These are phyloP conservation scores for Hysterangium stoloniferum DNA, from an alignment of 768 basidiomycete genomes.

Conservation along the genomic window DNA sequence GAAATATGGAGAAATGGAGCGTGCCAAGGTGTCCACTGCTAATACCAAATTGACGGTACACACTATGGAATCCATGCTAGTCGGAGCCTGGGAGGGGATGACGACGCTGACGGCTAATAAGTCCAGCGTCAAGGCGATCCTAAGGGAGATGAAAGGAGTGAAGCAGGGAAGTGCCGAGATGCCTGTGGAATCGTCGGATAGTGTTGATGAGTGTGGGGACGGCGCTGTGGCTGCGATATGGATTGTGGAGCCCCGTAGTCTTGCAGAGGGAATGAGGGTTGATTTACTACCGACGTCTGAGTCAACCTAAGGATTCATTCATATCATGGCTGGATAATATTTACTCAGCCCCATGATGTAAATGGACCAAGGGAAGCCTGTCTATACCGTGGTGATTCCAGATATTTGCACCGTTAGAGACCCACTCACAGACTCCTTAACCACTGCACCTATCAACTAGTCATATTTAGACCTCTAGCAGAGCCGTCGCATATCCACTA, in stretches of 20 bases:
- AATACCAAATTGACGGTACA: constrained; percentile 64
- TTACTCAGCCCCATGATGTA: too few species aligned
- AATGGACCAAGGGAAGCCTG: too few species aligned
- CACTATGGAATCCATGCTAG: constrained; percentile 65
- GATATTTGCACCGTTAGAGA: too few species aligned
- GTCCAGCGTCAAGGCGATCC: constrained; percentile 66
- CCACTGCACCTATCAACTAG: too few species aligned
- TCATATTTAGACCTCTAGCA: too few species aligned
- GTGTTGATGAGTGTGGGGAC: constrained; percentile 7
- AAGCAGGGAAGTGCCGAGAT: constrained; percentile 28
- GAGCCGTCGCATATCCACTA: too few species aligned
- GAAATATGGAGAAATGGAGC: constrained; percentile 34
- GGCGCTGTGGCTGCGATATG: constrained; percentile 41
- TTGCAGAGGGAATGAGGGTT: constrained; percentile 51
- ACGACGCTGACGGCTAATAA: constrained; percentile 87
- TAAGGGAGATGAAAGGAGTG: constrained; percentile 51
- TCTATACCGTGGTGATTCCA: too few species aligned
- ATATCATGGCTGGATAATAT: too few species aligned
- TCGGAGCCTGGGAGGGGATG: constrained; percentile 62
- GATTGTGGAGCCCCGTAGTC: constrained; percentile 73
- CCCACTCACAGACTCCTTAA: too few species aligned
- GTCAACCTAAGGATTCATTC: too few species aligned
- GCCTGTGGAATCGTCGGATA: constrained; percentile 14
- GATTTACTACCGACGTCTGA: too few species aligned
- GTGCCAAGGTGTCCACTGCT: constrained; percentile 43